Percentiles rank a stretch among this genome's conserved stretches.
Evolutionary conservation across 129 eudicot species (phyloP).

Genomic region (Sambucus nigra): DNA sequence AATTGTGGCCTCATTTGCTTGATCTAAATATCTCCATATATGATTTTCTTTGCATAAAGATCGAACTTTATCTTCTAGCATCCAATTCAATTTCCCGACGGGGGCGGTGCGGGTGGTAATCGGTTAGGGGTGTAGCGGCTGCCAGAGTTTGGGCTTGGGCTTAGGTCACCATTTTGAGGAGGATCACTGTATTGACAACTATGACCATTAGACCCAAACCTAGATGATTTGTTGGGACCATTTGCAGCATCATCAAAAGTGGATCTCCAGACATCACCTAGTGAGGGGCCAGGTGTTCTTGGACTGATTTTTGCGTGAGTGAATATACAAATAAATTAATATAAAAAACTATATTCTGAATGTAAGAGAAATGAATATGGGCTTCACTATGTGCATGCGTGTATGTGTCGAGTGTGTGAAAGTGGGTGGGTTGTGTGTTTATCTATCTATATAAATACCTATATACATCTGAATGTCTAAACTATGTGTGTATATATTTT

Average conservation of each 20-base stretch:
- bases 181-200: constrained; percentile 62
- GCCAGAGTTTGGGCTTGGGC: constrained; percentile 54
- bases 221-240: constrained; percentile 46
- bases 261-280: constrained; percentile 96
- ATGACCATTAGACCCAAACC: constrained; percentile 66
- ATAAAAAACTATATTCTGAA: too few relatives aligned
- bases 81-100: constrained; percentile 54
- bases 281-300: constrained; percentile 41
- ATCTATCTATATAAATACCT: too few relatives aligned
- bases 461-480: too few relatives aligned
- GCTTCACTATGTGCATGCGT: too few relatives aligned
- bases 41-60: too few relatives aligned
- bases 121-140: constrained; percentile 93
- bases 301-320: constrained; percentile 67
- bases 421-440: too few relatives aligned
- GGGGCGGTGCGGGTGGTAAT: constrained; percentile 92
- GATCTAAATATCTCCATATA: too few relatives aligned
- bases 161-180: constrained; percentile 52
- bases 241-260: constrained; percentile 98
- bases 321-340: constrained; percentile 3
- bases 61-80: too few relatives aligned
- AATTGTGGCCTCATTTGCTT: too few relatives aligned
- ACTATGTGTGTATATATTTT: too few relatives aligned
- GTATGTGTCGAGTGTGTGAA: too few relatives aligned
- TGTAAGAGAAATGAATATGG: too few relatives aligned